Base-by-base conservation (phyloP, 2,329 filamentous ascomycete genomes). In the Trichoderma sp. region DNA sequence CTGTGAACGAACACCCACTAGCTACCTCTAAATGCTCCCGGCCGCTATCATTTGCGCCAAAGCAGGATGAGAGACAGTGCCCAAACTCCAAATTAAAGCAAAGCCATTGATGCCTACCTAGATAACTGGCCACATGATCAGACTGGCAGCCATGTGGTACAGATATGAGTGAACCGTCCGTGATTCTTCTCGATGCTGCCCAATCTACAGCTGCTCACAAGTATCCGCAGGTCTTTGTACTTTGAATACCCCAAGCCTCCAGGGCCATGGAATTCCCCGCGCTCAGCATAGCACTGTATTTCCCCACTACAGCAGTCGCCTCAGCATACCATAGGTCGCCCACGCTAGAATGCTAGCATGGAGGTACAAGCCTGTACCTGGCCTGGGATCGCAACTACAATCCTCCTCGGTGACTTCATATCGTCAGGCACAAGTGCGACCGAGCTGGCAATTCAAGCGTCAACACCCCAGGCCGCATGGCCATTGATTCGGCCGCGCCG, bases 321-420 rank as follows among this genome's bases (percentile, higher is more conserved):
- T n/a, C 53, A 33, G 53, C 53, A 57, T n/a, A 37, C 55, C 55
- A 24, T 37, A 24, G 55, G 31, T 56, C 55, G 14, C 55, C 55
- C 35, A 35, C 29, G 52, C 29, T 47, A 40, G 27, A 29, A 43
- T 13, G 6, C 10, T 55, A 55, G 49, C 60, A 53, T 52, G 24
- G 29, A 43, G 27, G 27, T 58, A 40, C 62, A 65, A 24, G 5
- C 10, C 5, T 49, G 35, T 57, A 55, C 47, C 61, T 55, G 37
- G 24, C 8, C 60, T 49, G 47, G 43, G n/a, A 24, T 21, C 21
- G 49, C 60, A 63, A 55, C 61, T 40, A 29, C 27, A 57, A 35
- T 43, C 53, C 37, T 64, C 62, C 47, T 47, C n/a, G 8, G 53
- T 27, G 62, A 66, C 62, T 57, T 66, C 62, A 66, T 66, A 37